Percentiles rank a stretch among this genome's conserved stretches.
phyloP scores from a whole-genome alignment of 768 basidiomycete genomes.

The Lentinus tigrinus region DNA sequence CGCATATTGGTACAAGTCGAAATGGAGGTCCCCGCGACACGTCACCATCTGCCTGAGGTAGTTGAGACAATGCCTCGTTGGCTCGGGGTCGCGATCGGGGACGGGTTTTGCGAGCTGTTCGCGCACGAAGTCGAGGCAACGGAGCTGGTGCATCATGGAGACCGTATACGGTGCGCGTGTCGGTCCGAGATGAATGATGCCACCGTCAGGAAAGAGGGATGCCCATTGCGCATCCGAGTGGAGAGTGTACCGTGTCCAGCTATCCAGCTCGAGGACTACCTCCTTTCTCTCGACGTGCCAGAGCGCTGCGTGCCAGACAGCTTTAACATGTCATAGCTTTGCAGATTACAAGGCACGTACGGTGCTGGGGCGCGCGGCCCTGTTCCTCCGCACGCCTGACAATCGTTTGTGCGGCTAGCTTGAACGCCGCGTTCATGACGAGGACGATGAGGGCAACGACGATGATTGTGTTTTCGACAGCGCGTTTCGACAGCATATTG shows the following conservation, averaged over 20 bases:
- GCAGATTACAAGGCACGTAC: no score
- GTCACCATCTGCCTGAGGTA: slow-evolving; percentile 39
- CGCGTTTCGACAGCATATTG: slow-evolving; percentile 2
- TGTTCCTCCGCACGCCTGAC: background rate
- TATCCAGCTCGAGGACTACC: slow-evolving; percentile 8
- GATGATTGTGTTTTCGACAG: slow-evolving; percentile 3
- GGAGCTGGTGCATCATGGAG: slow-evolving; percentile 40
- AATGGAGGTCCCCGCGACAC: slow-evolving; percentile 33
- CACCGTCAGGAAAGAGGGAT: slow-evolving; percentile 24
- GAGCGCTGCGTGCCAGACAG: background rate
- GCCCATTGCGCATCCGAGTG: slow-evolving; percentile 22
- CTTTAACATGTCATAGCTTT: no score
- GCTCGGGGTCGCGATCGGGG: background rate
- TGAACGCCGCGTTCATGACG: background rate
- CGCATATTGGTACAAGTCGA: slow-evolving; percentile 28
- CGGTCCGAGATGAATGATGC: slow-evolving; percentile 26
- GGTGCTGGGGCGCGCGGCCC: background rate
- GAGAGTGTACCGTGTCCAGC: slow-evolving; percentile 13
- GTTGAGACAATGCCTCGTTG: slow-evolving; percentile 37
- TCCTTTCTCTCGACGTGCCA: slow-evolving; percentile 10
- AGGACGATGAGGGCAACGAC: background rate
- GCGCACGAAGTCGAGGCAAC: slow-evolving; percentile 14
- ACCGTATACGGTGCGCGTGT: slow-evolving; percentile 32
- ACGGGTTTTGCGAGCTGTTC: slow-evolving; percentile 10
- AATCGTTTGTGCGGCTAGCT: background rate